Percentiles rank a stretch among this genome's conserved stretches.
Evolutionary conservation across 2,329 filamentous ascomycete genomes (phyloP).

Genomic region (Diplodia mutila): DNA sequence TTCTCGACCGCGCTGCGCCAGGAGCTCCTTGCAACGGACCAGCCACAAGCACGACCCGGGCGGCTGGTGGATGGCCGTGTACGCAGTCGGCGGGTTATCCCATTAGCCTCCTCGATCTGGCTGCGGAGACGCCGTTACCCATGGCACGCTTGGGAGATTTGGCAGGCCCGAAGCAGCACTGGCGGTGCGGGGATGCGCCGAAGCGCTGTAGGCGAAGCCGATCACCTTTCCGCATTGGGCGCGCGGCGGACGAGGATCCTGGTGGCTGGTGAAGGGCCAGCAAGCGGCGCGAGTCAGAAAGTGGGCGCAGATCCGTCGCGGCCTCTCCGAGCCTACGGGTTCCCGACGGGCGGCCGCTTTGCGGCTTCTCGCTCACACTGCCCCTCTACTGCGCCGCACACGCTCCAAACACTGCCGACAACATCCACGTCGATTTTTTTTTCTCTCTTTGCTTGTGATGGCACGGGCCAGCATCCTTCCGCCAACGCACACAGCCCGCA

Average conservation of each 20-base stretch:
- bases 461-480: not conserved
- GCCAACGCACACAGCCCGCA: not conserved
- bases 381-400: not conserved
- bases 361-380: not conserved
- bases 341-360: slow-evolving; percentile 14
- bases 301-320: slow-evolving; percentile 11
- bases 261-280: slow-evolving; percentile 11
- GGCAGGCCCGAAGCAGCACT: slow-evolving; percentile 10
- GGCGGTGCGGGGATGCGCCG: slow-evolving; percentile 17
- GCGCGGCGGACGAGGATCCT: slow-evolving; percentile 10
- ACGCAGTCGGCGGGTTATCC: slow-evolving; percentile 6
- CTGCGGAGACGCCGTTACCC: slow-evolving; percentile 22
- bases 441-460: not conserved
- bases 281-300: slow-evolving; percentile 5
- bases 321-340: slow-evolving; percentile 14
- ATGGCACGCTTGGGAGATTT: slow-evolving; percentile 17
- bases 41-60: slow-evolving; percentile 13
- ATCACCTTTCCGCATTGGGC: slow-evolving; percentile 21
- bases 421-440: not conserved
- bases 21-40: slow-evolving; percentile 7
- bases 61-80: slow-evolving; percentile 11
- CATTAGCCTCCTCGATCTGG: slow-evolving; percentile 2
- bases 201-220: slow-evolving; percentile 15
- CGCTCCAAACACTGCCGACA: not conserved
- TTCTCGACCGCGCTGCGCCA: not conserved